Evolutionary conservation across 768 basidiomycete species (phyloP), one percentile per base, ranked within the genome.

Genomic region (Rubroboletus satanas): DNA sequence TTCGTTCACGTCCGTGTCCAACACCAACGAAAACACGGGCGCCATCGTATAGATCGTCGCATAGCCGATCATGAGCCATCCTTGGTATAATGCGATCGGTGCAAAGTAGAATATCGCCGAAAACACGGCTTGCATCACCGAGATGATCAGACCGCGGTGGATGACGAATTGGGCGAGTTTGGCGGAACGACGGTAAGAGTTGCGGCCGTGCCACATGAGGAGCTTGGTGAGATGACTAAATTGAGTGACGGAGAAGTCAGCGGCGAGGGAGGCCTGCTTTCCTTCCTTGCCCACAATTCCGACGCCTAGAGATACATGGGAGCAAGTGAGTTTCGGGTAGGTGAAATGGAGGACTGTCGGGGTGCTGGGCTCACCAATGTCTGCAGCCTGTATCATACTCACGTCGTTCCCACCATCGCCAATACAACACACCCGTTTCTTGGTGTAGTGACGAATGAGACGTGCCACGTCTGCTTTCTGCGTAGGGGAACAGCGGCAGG

Each of bases 231-330:
- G 83, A 71, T 83, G 81, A 66, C 90, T 92, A 81, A 99, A 99
- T 69, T 99, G 97, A 4, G 87, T 97, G 58, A 99, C 90, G 4
- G 93, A 96, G 67, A 99, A 98, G 72, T 98, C 97, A 2, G 97
- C 97, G 0, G 97, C 96, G n/a, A 99, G 82, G 0, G 95, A 98
- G 0, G 97, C 97, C 72, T 98, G 97, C 68, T 93, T 95, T 26
- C 97, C 97, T 77, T 98, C 97, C 71, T 99, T 98, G 18, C 97
- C 97, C 17, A 98, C 97, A 60, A 99, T 98, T 21, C 97, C 97
- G 32, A 99, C 84, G 49, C 95, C 93, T 94, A 49, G 7, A 17
- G 10, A 29, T 23, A 23, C 0, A 18, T 10, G 18, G 10, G 26
- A 45, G 3, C 1, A 28, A 8, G n/a, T 51, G 46, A 45, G 48